Percentiles rank a stretch among this genome's conserved stretches.
Conservation (phyloP, 768 basidiomycete genomes). For the Lentinula lateritia region DNA sequence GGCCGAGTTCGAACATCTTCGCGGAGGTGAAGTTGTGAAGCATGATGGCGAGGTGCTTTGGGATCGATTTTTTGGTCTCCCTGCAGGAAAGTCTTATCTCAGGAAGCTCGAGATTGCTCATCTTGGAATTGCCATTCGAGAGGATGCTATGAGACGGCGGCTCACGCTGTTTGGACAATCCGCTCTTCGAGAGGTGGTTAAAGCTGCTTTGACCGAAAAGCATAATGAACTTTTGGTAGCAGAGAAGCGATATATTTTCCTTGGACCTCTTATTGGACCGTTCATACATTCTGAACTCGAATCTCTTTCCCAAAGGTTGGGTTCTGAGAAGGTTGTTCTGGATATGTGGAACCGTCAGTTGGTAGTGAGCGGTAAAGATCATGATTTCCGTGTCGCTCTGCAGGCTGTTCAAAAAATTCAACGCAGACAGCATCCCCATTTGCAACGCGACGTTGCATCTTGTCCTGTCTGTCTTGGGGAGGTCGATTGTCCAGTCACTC, state of each 20-base stretch:
- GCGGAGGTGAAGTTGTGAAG: conserved; percentile 55
- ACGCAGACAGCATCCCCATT: conserved; percentile 20
- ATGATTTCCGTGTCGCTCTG: conserved; percentile 35
- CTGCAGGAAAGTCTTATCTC: conserved; percentile 40
- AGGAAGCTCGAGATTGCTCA: conserved; percentile 31
- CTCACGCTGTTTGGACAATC: conserved; percentile 54
- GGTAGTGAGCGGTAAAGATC: conserved; percentile 50
- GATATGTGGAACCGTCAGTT: conserved; percentile 39
- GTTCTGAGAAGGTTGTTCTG: conserved; percentile 50
- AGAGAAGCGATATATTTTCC: conserved; percentile 36
- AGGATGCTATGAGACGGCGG: conserved; percentile 32
- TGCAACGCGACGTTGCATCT: conserved; percentile 15
- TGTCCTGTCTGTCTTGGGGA: conserved; percentile 74
- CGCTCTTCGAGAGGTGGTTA: conserved; percentile 31
- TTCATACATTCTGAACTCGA: conserved; percentile 43
- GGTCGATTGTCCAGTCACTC: conserved; percentile 41
- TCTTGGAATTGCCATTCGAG: conserved; percentile 36
- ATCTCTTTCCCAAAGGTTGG: conserved; percentile 42
- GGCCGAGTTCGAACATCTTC: conserved; percentile 51
- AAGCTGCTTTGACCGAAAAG: conserved; percentile 41
- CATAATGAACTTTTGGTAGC: conserved; percentile 33
- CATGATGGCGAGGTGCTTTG: conserved; percentile 50
- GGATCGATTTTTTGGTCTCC: conserved; percentile 55
- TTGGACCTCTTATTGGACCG: conserved; percentile 39
- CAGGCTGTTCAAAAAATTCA: conserved; percentile 28